Percentiles rank a stretch among this genome's conserved stretches.
These are phyloP conservation scores for Myxozyma sirexii DNA, from an alignment of 805 yeast genomes.

Conservation along the genomic window DNA sequence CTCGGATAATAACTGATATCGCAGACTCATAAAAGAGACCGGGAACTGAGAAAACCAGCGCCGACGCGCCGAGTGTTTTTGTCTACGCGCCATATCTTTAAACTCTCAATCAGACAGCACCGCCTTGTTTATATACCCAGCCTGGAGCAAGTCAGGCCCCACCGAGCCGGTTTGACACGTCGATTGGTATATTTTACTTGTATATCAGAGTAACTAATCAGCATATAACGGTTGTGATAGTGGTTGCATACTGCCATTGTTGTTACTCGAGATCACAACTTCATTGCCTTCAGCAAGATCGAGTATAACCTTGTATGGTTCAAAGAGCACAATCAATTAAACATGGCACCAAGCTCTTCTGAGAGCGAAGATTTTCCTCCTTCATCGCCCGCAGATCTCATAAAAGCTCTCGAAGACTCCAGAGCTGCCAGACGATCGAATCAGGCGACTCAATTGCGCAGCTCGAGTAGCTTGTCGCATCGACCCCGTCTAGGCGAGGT, in stretches of 20 bases:
- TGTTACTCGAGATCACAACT: too few species aligned
- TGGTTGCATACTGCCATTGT: too few species aligned
- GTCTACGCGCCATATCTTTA: neutral
- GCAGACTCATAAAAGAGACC: too few species aligned
- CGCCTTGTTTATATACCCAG: neutral
- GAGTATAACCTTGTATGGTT: neutral
- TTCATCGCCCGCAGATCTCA: slow-evolving; percentile 1
- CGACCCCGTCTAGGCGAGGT: slow-evolving; percentile 9
- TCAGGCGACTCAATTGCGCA: neutral
- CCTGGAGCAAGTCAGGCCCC: neutral
- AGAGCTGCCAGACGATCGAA: neutral
- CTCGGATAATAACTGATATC: too few species aligned
- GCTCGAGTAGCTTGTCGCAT: slow-evolving; percentile 2
- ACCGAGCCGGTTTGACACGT: neutral
- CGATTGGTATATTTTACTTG: too few species aligned
- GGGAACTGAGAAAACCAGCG: too few species aligned
- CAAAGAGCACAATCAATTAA: too few species aligned
- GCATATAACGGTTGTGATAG: too few species aligned
- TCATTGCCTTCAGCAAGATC: too few species aligned
- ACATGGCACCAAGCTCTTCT: neutral
- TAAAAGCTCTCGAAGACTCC: neutral
- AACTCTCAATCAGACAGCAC: neutral
- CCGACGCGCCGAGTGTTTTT: neutral
- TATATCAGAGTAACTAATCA: too few species aligned
- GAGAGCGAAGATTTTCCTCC: neutral